Evolutionary conservation across 768 basidiomycete species (phyloP).

Genomic region (Podaxis sp.): DNA sequence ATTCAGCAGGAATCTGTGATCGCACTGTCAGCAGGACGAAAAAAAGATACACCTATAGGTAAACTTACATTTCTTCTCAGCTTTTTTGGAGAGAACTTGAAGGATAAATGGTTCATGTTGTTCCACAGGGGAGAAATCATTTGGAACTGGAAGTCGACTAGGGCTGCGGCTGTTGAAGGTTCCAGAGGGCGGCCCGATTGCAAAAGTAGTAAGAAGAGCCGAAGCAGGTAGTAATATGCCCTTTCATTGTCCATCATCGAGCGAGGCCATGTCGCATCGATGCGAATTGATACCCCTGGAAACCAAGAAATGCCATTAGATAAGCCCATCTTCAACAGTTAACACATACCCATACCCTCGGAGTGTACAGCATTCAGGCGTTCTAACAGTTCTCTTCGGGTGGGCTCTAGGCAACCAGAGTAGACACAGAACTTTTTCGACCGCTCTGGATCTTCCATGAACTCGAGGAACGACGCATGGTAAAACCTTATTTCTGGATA

Average conservation of each 20-base stretch:
- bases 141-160: background rate
- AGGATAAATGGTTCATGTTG: background rate
- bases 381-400: background rate
- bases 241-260: no score
- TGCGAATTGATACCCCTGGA: background rate
- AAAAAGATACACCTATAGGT: background rate
- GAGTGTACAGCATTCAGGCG: background rate
- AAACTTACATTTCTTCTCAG: background rate
- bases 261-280: background rate
- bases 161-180: background rate
- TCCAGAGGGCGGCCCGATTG: background rate
- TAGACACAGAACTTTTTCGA: background rate
- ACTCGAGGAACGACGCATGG: background rate
- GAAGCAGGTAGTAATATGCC: background rate
- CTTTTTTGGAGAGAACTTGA: background rate
- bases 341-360: background rate
- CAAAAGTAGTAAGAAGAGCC: background rate
- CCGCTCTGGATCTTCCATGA: background rate
- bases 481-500: background rate
- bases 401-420: no score
- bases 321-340: no score
- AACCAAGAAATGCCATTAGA: background rate
- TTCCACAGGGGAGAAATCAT: background rate
- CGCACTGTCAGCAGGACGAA: background rate
- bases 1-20: background rate